Conservation (phyloP, 176 grass and related monocot species). For the Ananas comosus region DNA sequence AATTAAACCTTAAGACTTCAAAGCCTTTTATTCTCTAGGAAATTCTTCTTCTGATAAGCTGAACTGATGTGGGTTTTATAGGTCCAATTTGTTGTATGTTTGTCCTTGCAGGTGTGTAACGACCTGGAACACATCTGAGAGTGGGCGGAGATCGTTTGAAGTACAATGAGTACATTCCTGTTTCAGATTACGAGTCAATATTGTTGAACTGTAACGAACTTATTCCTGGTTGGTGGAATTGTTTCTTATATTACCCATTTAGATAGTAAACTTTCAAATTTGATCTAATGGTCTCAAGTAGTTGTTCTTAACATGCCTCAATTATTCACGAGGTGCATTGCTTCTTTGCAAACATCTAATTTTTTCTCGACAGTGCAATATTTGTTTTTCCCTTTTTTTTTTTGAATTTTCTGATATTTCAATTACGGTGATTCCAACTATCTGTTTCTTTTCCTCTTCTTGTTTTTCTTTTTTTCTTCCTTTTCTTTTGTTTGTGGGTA, state of each 20-base stretch:
- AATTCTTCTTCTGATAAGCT: conserved; percentile 30
- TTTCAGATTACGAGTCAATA: conserved; percentile 36
- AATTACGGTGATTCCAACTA: conserved; percentile 26
- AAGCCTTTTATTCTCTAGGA: conserved; percentile 27
- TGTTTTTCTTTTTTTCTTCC: conserved; percentile 10
- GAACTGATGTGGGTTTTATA: conserved; percentile 26
- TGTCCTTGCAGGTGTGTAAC: conserved; percentile 54
- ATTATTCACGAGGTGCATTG: conserved; percentile 23
- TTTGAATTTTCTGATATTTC: conserved; percentile 8
- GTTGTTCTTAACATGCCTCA: background rate
- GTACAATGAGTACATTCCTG: conserved; percentile 33
- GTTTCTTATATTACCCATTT: conserved; percentile 19
- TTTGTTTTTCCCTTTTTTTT: conserved; percentile 23
- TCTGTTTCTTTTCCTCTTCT: conserved; percentile 22
- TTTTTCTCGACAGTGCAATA: background rate
- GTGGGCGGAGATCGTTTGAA: conserved; percentile 23
- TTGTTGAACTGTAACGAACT: conserved; percentile 33
- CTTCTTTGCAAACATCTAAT: conserved; percentile 3
- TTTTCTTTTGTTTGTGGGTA: conserved; percentile 27
- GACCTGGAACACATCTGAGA: conserved; percentile 44
- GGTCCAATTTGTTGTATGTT: conserved; percentile 46
- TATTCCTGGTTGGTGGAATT: conserved; percentile 31
- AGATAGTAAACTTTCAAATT: conserved; percentile 24
- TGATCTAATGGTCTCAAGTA: conserved; percentile 13
- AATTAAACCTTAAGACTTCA: conserved; percentile 18